Percentiles rank a stretch among this genome's conserved stretches.
These are phyloP conservation scores for Nicotiana noctiflora DNA, from an alignment of 257 asterid species.

Conservation along the genomic window DNA sequence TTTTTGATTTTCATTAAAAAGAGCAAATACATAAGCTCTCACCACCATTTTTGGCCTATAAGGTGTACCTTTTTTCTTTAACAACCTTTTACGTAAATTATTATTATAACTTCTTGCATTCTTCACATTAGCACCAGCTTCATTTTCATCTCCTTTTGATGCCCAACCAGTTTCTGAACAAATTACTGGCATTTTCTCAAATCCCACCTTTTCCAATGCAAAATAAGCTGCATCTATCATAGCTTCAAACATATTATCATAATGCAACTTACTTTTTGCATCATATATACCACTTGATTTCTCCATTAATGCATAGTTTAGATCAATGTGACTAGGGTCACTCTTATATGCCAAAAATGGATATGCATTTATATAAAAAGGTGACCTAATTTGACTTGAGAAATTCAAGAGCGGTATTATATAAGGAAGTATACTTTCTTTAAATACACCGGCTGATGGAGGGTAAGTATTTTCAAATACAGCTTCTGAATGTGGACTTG, in stretches of 20 bases:
- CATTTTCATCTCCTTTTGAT: conserved; percentile 56
- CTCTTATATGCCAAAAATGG: conserved; percentile 71
- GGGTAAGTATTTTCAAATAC: conserved; percentile 61
- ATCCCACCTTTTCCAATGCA: conserved; percentile 63
- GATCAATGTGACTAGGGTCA: conserved; percentile 54
- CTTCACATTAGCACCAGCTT: conserved; percentile 49
- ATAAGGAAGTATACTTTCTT: conserved; percentile 60
- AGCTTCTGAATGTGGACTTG: conserved; percentile 79
- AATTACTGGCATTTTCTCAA: conserved; percentile 51
- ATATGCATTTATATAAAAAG: conserved; percentile 77
- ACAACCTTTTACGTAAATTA: conserved; percentile 42
- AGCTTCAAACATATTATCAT: conserved; percentile 86
- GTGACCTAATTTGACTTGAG: conserved; percentile 55
- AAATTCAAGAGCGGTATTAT: conserved; percentile 65
- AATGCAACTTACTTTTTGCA: conserved; percentile 47
- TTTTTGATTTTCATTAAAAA: conserved; percentile 67
- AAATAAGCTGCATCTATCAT: conserved; percentile 64
- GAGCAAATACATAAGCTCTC: conserved; percentile 67
- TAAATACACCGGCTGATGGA: conserved; percentile 71
- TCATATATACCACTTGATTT: conserved; percentile 46
- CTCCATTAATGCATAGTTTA: conserved; percentile 48
- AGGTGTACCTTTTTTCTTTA: conserved; percentile 71
- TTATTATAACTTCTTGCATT: conserved; percentile 58
- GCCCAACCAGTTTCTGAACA: conserved; percentile 94
- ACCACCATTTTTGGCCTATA: conserved; percentile 45